Conservation (phyloP, 768 basidiomycete species). For the Lactifluus subvellereus region DNA sequence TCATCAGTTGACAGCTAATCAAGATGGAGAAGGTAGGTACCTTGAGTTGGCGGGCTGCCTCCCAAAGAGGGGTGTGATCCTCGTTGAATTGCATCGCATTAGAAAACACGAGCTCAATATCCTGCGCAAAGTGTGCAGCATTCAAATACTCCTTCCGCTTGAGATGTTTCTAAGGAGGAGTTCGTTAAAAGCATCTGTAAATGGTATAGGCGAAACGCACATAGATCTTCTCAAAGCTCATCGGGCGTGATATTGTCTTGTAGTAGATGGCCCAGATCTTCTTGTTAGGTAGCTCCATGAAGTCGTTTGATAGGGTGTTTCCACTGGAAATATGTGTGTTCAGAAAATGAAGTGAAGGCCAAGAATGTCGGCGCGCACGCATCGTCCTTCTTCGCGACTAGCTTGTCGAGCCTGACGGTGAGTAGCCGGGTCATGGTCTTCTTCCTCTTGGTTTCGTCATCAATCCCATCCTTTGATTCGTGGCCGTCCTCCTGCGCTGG, state of each 20-base stretch:
- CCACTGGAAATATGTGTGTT: constrained; percentile 41
- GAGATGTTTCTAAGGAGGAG: constrained; percentile 58
- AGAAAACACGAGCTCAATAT: constrained; percentile 85
- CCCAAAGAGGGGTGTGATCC: constrained; percentile 79
- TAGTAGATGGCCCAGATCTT: constrained; percentile 80
- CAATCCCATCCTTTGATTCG: constrained; percentile 39
- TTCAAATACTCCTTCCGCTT: constrained; percentile 72
- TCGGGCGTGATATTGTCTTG: constrained; percentile 69
- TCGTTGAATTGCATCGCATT: constrained; percentile 88
- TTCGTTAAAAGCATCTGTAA: constrained; percentile 1
- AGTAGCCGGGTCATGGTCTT: constrained; percentile 60
- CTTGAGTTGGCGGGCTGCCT: constrained; percentile 62
- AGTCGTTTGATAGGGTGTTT: constrained; percentile 60
- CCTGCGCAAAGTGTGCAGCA: constrained; percentile 67
- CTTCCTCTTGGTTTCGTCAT: constrained; percentile 44
- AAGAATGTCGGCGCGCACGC: constrained; percentile 41
- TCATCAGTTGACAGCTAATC: constrained; percentile 13
- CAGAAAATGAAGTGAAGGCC: constrained; percentile 5
- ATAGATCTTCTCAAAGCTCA: constrained; percentile 70
- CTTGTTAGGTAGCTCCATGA: constrained; percentile 79
- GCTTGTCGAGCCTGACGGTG: constrained; percentile 63
- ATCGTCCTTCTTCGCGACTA: constrained; percentile 67
- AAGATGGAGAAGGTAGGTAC: constrained; percentile 36
- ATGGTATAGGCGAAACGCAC: constrained; percentile 40
- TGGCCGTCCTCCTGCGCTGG: constrained; percentile 31